Conservation (phyloP, 305 asterid species). For the Fraxinus platypoda region DNA sequence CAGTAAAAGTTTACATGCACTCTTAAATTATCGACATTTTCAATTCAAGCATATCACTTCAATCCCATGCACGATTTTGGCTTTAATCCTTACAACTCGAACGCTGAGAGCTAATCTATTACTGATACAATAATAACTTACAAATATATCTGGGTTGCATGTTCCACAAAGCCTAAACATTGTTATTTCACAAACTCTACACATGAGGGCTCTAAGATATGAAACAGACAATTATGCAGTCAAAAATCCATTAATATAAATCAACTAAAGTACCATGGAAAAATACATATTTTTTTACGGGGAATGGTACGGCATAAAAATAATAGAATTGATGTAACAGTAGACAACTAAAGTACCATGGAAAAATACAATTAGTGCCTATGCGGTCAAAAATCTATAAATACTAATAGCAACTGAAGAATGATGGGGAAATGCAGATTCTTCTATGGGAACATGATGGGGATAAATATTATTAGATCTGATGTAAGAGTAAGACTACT, state of each 20-base stretch:
- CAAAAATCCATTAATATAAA: too few relatives aligned
- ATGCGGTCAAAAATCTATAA: background rate
- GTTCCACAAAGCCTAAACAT: background rate
- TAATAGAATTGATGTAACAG: background rate
- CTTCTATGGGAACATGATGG: background rate
- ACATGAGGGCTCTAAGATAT: background rate
- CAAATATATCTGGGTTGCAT: background rate
- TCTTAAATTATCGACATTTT: background rate
- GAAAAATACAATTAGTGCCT: background rate
- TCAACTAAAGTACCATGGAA: background rate
- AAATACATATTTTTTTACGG: background rate
- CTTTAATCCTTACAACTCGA: background rate
- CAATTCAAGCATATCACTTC: background rate
- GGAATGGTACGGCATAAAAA: background rate
- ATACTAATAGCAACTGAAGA: too few relatives aligned
- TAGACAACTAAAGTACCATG: too few relatives aligned
- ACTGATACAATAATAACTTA: background rate
- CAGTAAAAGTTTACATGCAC: background rate
- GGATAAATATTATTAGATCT: background rate
- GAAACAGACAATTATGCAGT: background rate
- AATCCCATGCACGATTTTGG: background rate
- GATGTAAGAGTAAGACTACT: background rate
- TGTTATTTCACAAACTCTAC: background rate
- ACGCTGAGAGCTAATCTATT: background rate
- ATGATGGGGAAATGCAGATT: background rate